Evolutionary conservation across 106 monocot genomes (phyloP).

Genomic region (Narthecium ossifragum): DNA sequence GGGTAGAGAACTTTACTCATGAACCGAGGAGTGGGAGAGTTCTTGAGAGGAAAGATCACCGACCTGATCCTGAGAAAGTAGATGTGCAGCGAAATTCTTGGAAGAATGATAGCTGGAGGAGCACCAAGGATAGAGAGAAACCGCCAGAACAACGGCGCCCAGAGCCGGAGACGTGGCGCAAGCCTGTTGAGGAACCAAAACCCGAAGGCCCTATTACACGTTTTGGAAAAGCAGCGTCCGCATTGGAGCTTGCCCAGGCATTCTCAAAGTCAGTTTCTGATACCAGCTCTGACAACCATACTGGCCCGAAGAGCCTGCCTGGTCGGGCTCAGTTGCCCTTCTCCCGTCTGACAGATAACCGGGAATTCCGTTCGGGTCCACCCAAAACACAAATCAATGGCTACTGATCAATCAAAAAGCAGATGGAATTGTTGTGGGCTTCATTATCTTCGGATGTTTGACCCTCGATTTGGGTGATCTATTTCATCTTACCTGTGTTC

Average conservation of each 20-base stretch:
- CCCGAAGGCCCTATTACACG: constrained; percentile 21
- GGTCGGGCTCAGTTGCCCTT: constrained; percentile 40
- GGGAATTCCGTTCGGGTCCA: constrained; percentile 42
- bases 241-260: constrained; percentile 74
- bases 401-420: constrained; percentile 29
- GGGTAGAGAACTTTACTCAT: constrained; percentile 21
- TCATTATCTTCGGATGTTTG: no score
- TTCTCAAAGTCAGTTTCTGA: constrained; percentile 65
- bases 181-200: constrained; percentile 50
- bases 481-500: not conserved
- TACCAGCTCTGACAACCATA: constrained; percentile 1
- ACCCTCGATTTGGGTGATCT: not conserved
- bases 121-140: constrained; percentile 39
- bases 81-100: constrained; percentile 32
- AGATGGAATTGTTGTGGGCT: no score
- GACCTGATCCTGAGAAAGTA: constrained; percentile 22
- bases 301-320: constrained; percentile 18
- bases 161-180: constrained; percentile 82
- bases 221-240: constrained; percentile 51
- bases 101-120: constrained; percentile 51
- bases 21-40: constrained; percentile 29
- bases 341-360: constrained; percentile 56
- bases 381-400: constrained; percentile 66
- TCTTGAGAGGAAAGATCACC: constrained; percentile 33
- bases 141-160: constrained; percentile 20